Conservation (phyloP, 306 rosid genomes). For the Fragaria vesca region DNA sequence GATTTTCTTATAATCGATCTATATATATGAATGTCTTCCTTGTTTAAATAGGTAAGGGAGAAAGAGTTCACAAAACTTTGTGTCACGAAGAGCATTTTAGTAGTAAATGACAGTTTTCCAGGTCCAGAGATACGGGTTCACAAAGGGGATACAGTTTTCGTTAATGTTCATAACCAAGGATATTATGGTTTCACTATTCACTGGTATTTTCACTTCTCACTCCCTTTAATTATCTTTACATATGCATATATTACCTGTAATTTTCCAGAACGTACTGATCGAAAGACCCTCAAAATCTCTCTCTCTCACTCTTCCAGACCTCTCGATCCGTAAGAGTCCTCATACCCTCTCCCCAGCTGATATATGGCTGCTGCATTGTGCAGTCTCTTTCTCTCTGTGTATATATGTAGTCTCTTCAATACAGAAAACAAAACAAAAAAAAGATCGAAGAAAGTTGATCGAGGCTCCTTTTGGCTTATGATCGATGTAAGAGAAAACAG, state of each 20-base stretch:
- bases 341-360: too few species aligned
- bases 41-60: background rate
- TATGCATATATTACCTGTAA: background rate
- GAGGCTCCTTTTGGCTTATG: background rate
- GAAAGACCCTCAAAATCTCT: background rate
- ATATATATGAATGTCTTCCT: background rate
- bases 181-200: constrained; percentile 54
- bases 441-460: too few species aligned
- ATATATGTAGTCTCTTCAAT: too few species aligned
- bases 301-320: background rate
- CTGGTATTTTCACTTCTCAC: constrained; percentile 30
- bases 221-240: background rate
- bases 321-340: too few species aligned
- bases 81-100: constrained; percentile 48
- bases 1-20: background rate
- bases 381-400: too few species aligned
- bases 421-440: too few species aligned
- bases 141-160: constrained; percentile 48
- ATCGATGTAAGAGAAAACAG: background rate
- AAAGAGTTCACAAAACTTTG: constrained; percentile 37
- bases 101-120: constrained; percentile 54
- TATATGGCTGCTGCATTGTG: too few species aligned
- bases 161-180: constrained; percentile 49
- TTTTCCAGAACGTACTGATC: too few species aligned
- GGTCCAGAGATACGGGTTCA: constrained; percentile 49